Evolutionary conservation across 208 protist species (phyloP).

Genomic region (Wallacemonas sp.): DNA sequence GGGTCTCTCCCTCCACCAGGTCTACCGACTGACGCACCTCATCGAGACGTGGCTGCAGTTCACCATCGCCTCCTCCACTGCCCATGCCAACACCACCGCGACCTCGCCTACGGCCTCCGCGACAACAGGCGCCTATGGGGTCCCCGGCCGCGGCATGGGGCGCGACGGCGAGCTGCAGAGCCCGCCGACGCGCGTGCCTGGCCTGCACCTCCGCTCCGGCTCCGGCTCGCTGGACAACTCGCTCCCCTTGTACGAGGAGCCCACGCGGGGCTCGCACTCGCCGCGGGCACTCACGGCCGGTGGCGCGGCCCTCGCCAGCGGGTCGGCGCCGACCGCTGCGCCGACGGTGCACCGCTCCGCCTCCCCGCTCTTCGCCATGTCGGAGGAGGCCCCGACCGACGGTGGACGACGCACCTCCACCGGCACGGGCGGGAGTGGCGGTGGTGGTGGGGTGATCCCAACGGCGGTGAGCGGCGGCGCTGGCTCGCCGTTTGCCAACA

Average conservation of each 20-base stretch:
- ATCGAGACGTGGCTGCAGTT: conserved; percentile 71
- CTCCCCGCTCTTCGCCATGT: conserved; percentile 1
- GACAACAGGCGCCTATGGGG: neutral
- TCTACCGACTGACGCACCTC: conserved; percentile 71
- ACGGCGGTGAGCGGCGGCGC: neutral
- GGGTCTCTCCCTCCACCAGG: conserved; percentile 72
- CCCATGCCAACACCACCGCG: neutral
- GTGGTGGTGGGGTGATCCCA: neutral
- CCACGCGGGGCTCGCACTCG: neutral
- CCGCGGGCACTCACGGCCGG: neutral
- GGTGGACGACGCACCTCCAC: neutral
- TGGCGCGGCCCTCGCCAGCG: too few relatives aligned
- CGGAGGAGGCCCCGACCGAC: neutral
- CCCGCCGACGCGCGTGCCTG: too few relatives aligned
- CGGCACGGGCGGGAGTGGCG: neutral
- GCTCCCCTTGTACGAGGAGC: neutral
- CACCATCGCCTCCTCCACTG: conserved; percentile 2
- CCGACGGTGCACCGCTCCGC: neutral
- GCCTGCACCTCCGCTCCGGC: neutral
- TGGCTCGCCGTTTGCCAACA: neutral
- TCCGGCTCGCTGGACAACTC: conserved; percentile 14
- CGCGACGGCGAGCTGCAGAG: too few relatives aligned
- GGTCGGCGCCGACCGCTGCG: too few relatives aligned
- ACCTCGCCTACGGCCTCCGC: neutral
- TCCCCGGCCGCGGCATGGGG: too few relatives aligned